phyloP scores from a whole-genome alignment of 306 rosid species.

The Lotus japonicus region DNA sequence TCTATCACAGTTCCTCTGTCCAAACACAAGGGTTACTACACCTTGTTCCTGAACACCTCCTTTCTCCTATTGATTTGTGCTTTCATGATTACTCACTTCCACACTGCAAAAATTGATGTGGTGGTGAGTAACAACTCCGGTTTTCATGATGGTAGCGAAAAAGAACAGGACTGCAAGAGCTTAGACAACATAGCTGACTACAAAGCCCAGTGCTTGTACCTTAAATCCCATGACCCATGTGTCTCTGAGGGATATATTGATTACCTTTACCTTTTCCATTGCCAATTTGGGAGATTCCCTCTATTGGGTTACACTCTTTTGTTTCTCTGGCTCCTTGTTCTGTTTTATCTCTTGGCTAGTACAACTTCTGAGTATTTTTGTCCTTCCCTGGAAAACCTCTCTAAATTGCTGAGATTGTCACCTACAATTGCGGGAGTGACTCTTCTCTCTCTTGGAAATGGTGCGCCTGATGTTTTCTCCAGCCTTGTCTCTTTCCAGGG shows the following conservation, averaged over 20 bases:
- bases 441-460: slow-evolving; percentile 40
- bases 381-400: slow-evolving; percentile 37
- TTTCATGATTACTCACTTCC: slow-evolving; percentile 19
- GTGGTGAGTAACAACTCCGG: background rate
- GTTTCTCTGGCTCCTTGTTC: slow-evolving; percentile 27
- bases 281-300: slow-evolving; percentile 32
- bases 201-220: slow-evolving; percentile 30
- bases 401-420: slow-evolving; percentile 29
- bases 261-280: slow-evolving; percentile 37
- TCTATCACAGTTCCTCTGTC: background rate
- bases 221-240: slow-evolving; percentile 31
- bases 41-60: slow-evolving; percentile 41
- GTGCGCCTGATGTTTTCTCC: slow-evolving; percentile 39
- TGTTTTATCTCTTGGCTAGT: slow-evolving; percentile 34
- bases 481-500: slow-evolving; percentile 31
- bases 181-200: slow-evolving; percentile 21
- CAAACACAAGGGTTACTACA: slow-evolving; percentile 22
- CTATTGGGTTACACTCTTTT: slow-evolving; percentile 27
- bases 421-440: slow-evolving; percentile 48
- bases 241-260: slow-evolving; percentile 34
- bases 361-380: slow-evolving; percentile 41
- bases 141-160: background rate
- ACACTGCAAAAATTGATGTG: slow-evolving; percentile 21
- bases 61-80: slow-evolving; percentile 26
- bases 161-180: slow-evolving; percentile 25